Evolutionary conservation across 208 protist genomes (phyloP), one percentile per base, ranked within the genome.

Genomic region (Crithidia expoeki): DNA sequence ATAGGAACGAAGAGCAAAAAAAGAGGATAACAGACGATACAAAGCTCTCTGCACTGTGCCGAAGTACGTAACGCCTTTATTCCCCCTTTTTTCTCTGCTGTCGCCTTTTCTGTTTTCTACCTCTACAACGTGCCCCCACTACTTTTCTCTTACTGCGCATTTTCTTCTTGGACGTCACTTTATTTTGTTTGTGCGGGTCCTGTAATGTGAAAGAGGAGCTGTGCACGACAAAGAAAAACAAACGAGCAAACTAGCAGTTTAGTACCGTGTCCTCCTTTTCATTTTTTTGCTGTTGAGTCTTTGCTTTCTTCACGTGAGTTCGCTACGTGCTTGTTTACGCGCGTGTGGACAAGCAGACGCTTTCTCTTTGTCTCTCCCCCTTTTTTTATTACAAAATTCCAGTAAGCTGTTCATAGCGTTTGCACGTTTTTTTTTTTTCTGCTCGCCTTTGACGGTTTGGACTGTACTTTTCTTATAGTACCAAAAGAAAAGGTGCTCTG

Each of bases 361-460:
- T 62, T 12, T 40, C 56, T 36, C 44, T 51, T 50, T 64, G 5
- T 42, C 3, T 52, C 44, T 50, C 38, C 30, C 38, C 21, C 12
- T 64, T 44, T 62, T 62, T 42, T 30, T 62, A 40, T 44, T 62
- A 49, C 21, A 49, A 49, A 21, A 12, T 23, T 49, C 44, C 4
- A 49, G 21, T 4, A 49, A 49, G 19, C 16, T n/a, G 21, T 17
- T 5, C 4, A 5, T 21, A 21, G 19, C 44, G 19, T 49, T 5
- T 49, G 4, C 19, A 49, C 44, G 21, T 49, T 23, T 30, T 23
- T 40, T 40, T 40, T 40, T 40, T 40, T 40, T 40, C 36, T 40
- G 5, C 12, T 40, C 12, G 9, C 36, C 12, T 40, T 40, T 12
- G 5, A 14, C 36, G 36, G 12, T n/a, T n/a, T n/a, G n/a, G n/a